These are phyloP conservation scores for Phytophthora macrochlamydospora DNA, from an alignment of 352 stramenopile species.

Conservation along the genomic window DNA sequence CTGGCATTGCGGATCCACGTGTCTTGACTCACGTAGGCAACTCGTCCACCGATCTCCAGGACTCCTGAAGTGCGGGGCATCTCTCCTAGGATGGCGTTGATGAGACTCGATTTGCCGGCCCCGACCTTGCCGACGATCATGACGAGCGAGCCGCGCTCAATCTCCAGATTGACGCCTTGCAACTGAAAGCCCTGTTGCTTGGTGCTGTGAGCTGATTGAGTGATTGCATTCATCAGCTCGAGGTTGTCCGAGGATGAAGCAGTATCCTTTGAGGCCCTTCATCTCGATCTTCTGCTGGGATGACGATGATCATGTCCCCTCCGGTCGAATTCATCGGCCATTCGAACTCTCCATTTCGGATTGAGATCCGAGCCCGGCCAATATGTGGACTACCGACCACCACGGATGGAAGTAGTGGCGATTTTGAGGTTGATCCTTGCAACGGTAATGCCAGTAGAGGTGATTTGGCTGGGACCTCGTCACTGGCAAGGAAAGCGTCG, in stretches of 20 bases:
- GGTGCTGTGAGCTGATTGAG: not conserved
- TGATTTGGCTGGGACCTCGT: constrained; percentile 8
- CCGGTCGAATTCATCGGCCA: constrained; percentile 20
- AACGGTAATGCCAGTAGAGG: no score
- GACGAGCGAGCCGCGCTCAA: constrained; percentile 54
- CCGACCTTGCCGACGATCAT: constrained; percentile 62
- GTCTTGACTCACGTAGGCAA: constrained; percentile 89
- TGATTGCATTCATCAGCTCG: not conserved
- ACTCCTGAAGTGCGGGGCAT: constrained; percentile 34
- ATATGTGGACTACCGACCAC: no score
- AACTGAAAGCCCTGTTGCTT: constrained; percentile 23
- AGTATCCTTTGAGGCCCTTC: not conserved
- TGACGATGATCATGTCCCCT: constrained; percentile 25
- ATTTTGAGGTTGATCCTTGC: not conserved
- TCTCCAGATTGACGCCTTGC: constrained; percentile 53
- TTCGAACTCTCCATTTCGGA: constrained; percentile 25
- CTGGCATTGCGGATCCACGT: constrained; percentile 93
- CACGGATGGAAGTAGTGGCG: not conserved
- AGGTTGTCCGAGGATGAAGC: not conserved
- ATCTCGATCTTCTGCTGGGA: constrained; percentile 1
- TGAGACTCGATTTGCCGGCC: constrained; percentile 53
- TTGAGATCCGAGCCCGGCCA: not conserved
- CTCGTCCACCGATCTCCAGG: constrained; percentile 26
- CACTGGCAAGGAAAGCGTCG: constrained; percentile 25
- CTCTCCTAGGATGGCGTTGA: constrained; percentile 54